Evolutionary conservation across 805 yeast species (phyloP).

Genomic region (Teunomyces pallodes): DNA sequence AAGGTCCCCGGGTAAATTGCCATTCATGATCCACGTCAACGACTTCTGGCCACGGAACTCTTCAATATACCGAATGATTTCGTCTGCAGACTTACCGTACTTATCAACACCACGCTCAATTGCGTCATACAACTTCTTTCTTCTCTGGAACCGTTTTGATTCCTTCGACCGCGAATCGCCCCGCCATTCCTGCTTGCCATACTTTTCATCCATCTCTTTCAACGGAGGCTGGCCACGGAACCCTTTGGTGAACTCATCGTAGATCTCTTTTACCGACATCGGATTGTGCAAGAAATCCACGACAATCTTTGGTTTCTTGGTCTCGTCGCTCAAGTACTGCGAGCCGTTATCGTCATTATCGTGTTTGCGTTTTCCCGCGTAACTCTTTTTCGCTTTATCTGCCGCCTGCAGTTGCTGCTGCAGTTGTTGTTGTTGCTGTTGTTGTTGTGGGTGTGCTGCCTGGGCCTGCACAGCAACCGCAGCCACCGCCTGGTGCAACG

Average conservation of each 20-base stretch:
- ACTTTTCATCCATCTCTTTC: slow-evolving; percentile 40
- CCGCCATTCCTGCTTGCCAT: slow-evolving; percentile 45
- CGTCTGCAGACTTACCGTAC: slow-evolving; percentile 39
- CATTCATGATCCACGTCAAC: slow-evolving; percentile 48
- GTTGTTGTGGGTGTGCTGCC: slow-evolving; percentile 9
- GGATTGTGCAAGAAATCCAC: slow-evolving; percentile 44
- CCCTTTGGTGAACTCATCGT: slow-evolving; percentile 45
- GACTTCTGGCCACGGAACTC: slow-evolving; percentile 42
- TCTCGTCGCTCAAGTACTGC: slow-evolving; percentile 6
- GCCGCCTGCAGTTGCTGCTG: slow-evolving; percentile 7
- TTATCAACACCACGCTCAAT: slow-evolving; percentile 40
- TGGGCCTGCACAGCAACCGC: slow-evolving; percentile 32
- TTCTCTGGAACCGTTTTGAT: slow-evolving; percentile 41
- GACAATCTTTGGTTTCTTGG: slow-evolving; percentile 36
- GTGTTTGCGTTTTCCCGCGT: slow-evolving; percentile 10
- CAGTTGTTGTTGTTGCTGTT: slow-evolving; percentile 5
- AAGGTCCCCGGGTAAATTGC: slow-evolving; percentile 39
- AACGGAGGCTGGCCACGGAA: slow-evolving; percentile 44
- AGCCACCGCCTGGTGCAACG: slow-evolving; percentile 38
- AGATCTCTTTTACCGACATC: slow-evolving; percentile 42
- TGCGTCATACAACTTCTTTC: slow-evolving; percentile 44
- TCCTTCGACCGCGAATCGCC: slow-evolving; percentile 46
- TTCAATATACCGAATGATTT: slow-evolving; percentile 39
- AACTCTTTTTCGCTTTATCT: slow-evolving; percentile 7
- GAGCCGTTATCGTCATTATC: slow-evolving; percentile 4